phyloP scores from a whole-genome alignment of 2,329 filamentous ascomycete species.

The Xylaria multiplex region DNA sequence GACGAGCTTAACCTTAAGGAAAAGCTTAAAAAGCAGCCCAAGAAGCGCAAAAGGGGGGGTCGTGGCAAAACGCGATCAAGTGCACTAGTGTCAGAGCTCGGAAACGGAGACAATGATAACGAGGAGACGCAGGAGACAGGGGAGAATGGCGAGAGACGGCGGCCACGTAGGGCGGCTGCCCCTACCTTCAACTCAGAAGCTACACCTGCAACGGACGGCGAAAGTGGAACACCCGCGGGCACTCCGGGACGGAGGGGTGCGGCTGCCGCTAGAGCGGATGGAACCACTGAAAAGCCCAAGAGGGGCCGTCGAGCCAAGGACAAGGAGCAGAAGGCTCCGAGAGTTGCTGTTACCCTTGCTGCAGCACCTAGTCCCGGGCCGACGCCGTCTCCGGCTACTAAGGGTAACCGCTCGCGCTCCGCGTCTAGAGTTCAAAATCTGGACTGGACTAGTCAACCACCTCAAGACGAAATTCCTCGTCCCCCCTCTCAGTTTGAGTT shows the following conservation, averaged over 20 bases:
- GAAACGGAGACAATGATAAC: conserved; percentile 66
- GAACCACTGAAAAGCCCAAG: conserved; percentile 57
- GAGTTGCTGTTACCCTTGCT: conserved; percentile 56
- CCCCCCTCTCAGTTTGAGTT: conserved; percentile 58
- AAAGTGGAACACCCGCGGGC: conserved; percentile 66
- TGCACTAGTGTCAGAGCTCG: conserved; percentile 73
- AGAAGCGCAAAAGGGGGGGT: conserved; percentile 65
- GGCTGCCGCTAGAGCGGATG: conserved; percentile 54
- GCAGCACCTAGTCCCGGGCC: conserved; percentile 52
- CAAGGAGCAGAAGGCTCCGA: conserved; percentile 55
- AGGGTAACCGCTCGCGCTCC: conserved; percentile 63
- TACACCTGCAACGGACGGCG: conserved; percentile 67
- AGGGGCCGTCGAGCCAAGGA: conserved; percentile 55
- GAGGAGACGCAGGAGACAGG: conserved; percentile 66
- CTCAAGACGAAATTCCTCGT: conserved; percentile 54
- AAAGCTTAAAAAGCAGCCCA: conserved; percentile 73
- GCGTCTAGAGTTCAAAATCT: conserved; percentile 61
- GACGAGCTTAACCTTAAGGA: conserved; percentile 80
- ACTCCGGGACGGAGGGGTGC: conserved; percentile 66
- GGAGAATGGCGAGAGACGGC: conserved; percentile 69
- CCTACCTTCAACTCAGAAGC: conserved; percentile 76
- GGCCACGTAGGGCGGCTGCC: conserved; percentile 72
- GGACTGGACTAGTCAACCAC: conserved; percentile 53
- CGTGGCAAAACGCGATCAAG: conserved; percentile 69
- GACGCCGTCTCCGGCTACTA: conserved; percentile 47